phyloP scores from a whole-genome alignment of 345 rosid species.

The Durio zibethinus region DNA sequence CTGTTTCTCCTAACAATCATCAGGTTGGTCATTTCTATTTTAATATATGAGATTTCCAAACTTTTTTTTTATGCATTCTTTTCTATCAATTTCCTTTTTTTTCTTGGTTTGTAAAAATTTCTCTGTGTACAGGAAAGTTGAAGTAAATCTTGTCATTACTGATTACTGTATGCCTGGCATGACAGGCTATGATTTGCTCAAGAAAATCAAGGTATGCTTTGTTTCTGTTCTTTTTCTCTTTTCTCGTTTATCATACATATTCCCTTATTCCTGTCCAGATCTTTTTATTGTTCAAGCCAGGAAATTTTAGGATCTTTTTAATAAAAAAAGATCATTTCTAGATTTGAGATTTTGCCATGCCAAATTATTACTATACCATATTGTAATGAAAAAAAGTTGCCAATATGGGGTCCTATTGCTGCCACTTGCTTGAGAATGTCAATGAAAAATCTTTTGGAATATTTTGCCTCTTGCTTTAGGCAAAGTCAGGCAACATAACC shows the following conservation, averaged over 20 bases:
- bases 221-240: background rate
- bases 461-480: constrained; percentile 25
- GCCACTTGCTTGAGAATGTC: constrained; percentile 28
- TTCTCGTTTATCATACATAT: constrained; percentile 19
- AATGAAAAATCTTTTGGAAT: constrained; percentile 25
- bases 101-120: constrained; percentile 11
- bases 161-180: constrained; percentile 81
- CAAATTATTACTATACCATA: background rate
- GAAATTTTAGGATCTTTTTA: background rate
- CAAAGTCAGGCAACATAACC: constrained; percentile 16
- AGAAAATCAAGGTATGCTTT: constrained; percentile 56
- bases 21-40: constrained; percentile 23
- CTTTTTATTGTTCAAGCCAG: background rate
- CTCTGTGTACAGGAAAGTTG: constrained; percentile 37
- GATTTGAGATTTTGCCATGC: background rate
- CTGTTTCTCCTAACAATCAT: constrained; percentile 31
- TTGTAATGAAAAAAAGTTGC: background rate
- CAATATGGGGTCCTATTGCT: constrained; percentile 5
- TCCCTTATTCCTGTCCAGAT: background rate
- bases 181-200: constrained; percentile 76
- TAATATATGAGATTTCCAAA: background rate
- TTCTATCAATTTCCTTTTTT: background rate
- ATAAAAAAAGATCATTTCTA: background rate
- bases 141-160: constrained; percentile 60
- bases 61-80: background rate